Evolutionary conservation across 768 basidiomycete species (phyloP).

Genomic region (Leccinum longicurvipes): DNA sequence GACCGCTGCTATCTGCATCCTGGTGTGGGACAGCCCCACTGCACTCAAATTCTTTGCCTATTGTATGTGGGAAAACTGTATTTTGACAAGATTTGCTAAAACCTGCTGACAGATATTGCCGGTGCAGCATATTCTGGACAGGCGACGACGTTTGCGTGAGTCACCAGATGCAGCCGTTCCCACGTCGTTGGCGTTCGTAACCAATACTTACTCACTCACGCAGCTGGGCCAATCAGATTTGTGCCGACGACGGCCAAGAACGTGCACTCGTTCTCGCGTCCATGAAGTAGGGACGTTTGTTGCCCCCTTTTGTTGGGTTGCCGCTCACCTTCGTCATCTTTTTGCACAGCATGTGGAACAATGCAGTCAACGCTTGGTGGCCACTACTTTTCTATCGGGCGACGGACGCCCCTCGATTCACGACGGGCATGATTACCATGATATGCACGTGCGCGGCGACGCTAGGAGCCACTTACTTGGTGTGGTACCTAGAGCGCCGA

Average conservation of each 20-base stretch:
- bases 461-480: constrained; percentile 49
- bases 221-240: constrained; percentile 80
- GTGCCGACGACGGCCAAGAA: constrained; percentile 67
- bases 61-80: constrained; percentile 39
- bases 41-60: constrained; percentile 75
- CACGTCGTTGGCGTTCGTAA: background rate
- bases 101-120: constrained; percentile 40
- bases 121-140: constrained; percentile 74
- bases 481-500: constrained; percentile 51
- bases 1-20: constrained; percentile 51
- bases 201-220: constrained; percentile 3
- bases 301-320: background rate
- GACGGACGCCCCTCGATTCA: constrained; percentile 65
- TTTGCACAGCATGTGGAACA: constrained; percentile 59
- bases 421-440: constrained; percentile 69
- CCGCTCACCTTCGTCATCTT: background rate
- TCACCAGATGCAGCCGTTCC: constrained; percentile 3
- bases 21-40: constrained; percentile 57
- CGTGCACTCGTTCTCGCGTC: constrained; percentile 66
- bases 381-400: constrained; percentile 71
- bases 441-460: constrained; percentile 57
- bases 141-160: constrained; percentile 70
- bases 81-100: background rate
- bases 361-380: constrained; percentile 69
- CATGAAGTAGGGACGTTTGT: constrained; percentile 56